Evolutionary conservation across 768 basidiomycete genomes (phyloP).

Genomic region (Suillus ampliporus): DNA sequence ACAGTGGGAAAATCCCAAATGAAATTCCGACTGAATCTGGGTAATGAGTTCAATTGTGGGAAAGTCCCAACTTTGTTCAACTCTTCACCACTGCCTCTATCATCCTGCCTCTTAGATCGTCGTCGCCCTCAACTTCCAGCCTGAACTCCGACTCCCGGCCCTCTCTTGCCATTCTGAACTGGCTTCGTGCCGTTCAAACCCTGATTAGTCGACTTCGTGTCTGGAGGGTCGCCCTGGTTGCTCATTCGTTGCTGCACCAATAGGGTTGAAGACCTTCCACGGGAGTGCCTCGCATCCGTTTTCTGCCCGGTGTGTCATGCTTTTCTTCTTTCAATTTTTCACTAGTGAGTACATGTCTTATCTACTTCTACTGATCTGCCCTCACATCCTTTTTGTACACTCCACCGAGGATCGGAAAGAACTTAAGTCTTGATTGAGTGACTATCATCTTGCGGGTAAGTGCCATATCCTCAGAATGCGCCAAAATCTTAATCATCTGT

Average conservation of each 20-base stretch:
- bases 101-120: not conserved
- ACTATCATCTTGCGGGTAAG: no score
- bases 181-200: not conserved
- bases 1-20: conserved; percentile 2
- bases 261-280: not conserved
- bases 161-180: not conserved
- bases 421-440: no score
- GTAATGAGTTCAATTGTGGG: not conserved
- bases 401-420: no score
- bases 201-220: not conserved
- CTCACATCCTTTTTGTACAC: no score
- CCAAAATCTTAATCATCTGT: not conserved
- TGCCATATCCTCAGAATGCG: no score
- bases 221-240: not conserved
- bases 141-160: no score
- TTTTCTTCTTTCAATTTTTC: no score
- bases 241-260: not conserved
- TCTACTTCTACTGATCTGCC: no score
- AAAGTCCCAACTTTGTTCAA: conserved; percentile 5
- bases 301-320: no score
- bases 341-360: no score
- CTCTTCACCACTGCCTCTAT: not conserved
- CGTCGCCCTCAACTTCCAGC: no score
- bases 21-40: not conserved
- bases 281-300: not conserved